Percentiles rank a stretch among this genome's conserved stretches.
Evolutionary conservation across 176 grass and related monocot species (phyloP).

Genomic region (Oryza glumipatula): DNA sequence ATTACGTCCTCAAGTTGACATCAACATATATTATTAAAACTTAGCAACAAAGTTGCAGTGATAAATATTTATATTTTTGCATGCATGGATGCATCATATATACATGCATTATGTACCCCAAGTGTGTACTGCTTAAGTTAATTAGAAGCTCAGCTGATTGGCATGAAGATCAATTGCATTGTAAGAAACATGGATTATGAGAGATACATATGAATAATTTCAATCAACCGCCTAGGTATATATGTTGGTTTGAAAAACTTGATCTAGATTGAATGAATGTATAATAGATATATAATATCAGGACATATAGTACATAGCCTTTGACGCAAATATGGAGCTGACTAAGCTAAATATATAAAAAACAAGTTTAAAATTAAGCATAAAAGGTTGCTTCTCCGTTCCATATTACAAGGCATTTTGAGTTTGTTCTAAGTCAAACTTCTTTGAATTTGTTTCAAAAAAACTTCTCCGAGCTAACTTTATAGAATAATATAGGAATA

Average conservation of each 20-base stretch:
- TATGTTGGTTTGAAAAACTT: background rate
- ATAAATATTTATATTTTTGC: background rate
- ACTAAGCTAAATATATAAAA: background rate
- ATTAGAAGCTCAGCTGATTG: background rate
- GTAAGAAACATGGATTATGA: slow-evolving; percentile 7
- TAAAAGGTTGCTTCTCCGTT: background rate
- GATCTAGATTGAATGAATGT: background rate
- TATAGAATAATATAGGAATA: too few species aligned
- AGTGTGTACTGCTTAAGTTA: background rate
- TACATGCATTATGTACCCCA: background rate
- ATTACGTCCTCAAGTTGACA: background rate
- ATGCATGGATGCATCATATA: background rate
- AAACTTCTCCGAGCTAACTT: too few species aligned
- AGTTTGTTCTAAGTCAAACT: too few species aligned
- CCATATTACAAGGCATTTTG: too few species aligned
- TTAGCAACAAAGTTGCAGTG: background rate
- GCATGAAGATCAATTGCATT: background rate
- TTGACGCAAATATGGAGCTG: background rate
- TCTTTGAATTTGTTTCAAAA: too few species aligned
- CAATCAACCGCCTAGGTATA: background rate
- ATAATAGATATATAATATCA: background rate
- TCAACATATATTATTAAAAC: background rate
- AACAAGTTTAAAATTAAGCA: background rate
- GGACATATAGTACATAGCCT: background rate
- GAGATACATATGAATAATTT: background rate